Evolutionary conservation across 1,284 basidiomycete species (phyloP).

Genomic region (Puccinia horiana): DNA sequence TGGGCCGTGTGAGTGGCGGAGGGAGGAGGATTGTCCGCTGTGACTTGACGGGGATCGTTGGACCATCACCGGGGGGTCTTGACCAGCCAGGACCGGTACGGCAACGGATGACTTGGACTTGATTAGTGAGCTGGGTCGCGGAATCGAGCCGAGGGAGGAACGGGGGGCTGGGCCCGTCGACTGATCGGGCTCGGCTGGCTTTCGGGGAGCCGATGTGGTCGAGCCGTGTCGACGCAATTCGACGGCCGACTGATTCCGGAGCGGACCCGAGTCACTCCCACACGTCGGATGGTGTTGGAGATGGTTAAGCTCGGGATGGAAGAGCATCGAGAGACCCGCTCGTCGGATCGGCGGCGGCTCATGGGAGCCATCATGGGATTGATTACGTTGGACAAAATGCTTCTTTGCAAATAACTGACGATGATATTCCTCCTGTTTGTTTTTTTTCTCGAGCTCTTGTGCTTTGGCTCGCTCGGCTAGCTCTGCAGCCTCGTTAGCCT

Average conservation of each 20-base stretch:
- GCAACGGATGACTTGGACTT: conserved; percentile 46
- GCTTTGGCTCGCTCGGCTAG: not conserved
- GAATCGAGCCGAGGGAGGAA: not conserved
- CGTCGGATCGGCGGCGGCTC: conserved; percentile 10
- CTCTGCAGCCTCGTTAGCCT: conserved; percentile 1
- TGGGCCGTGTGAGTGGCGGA: not conserved
- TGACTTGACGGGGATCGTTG: conserved; percentile 5
- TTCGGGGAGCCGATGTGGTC: not conserved
- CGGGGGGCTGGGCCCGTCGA: not conserved
- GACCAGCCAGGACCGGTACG: conserved; percentile 19
- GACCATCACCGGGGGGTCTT: conserved; percentile 16
- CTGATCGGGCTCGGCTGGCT: not conserved
- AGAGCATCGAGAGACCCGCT: conserved; percentile 41
- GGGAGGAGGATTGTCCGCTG: not conserved
- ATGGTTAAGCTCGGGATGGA: conserved; percentile 34
- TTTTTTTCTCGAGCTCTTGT: conserved; percentile 10
- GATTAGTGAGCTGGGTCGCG: conserved; percentile 29
- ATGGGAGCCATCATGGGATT: conserved; percentile 10
- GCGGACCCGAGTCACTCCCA: not conserved
- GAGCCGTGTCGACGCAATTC: conserved; percentile 17
- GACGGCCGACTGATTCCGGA: conserved; percentile 35
- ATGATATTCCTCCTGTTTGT: conserved; percentile 30
- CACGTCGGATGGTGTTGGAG: conserved; percentile 3
- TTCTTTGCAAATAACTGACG: conserved; percentile 44
- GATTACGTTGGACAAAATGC: conserved; percentile 9